A percentile compares a stretch with the other conserved stretches of the same genome.
Conservation (phyloP, 2,329 filamentous ascomycete species). For the Hypoxylon sp. region DNA sequence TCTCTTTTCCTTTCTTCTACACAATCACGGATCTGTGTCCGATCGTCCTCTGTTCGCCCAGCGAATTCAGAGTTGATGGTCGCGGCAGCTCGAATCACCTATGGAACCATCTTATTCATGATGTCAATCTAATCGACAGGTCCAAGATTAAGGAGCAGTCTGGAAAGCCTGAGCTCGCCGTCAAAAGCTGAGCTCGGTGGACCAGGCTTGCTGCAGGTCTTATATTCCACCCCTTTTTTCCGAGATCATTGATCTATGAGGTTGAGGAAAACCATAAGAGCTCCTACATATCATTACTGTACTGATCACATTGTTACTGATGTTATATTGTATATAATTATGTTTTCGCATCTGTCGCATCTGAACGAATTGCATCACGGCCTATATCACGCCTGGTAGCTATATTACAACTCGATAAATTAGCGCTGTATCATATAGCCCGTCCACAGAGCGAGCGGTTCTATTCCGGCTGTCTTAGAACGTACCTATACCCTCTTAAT, state of each 20-base stretch:
- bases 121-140: conserved; percentile 96
- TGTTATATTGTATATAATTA: not conserved
- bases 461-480: conserved; percentile 24
- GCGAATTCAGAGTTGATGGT: conserved; percentile 80
- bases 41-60: conserved; percentile 76
- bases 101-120: conserved; percentile 84
- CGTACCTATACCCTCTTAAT: not conserved
- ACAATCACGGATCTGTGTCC: conserved; percentile 82
- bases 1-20: conserved; percentile 57
- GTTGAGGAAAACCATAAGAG: conserved; percentile 90
- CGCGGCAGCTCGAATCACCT: conserved; percentile 85
- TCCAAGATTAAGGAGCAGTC: conserved; percentile 82
- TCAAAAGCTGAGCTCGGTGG: conserved; percentile 77
- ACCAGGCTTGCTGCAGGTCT: conserved; percentile 71
- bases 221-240: conserved; percentile 93
- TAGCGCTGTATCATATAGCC: conserved; percentile 5
- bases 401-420: conserved; percentile 7
- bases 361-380: not conserved
- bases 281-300: conserved; percentile 70
- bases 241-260: conserved; percentile 91
- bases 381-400: conserved; percentile 3
- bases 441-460: conserved; percentile 13
- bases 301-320: not conserved
- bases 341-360: not conserved
- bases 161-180: conserved; percentile 76